These are phyloP conservation scores for Persicaria maculosa DNA, from an alignment of 148 eudicot species.

Conservation along the genomic window DNA sequence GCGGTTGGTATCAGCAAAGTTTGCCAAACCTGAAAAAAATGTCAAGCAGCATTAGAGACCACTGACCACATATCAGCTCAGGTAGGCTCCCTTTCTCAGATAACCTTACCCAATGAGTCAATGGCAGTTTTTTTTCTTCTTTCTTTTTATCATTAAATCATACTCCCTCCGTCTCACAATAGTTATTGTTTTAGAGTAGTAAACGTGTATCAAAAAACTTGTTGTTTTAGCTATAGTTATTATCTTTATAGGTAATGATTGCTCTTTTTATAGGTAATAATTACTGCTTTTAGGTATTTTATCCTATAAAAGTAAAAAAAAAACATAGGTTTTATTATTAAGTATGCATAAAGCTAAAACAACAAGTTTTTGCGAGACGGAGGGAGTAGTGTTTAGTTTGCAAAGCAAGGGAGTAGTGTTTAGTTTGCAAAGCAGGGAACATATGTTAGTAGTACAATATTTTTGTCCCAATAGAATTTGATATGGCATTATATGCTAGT, in stretches of 20 bases:
- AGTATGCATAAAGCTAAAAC: no score
- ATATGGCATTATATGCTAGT: neutral
- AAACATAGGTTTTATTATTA: no score
- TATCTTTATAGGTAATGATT: no score
- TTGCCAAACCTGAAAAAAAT: constrained; percentile 53
- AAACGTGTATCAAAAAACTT: no score
- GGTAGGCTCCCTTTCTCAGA: no score
- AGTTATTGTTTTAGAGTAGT: no score
- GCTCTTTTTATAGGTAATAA: no score
- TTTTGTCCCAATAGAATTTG: neutral
- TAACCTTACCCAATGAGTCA: neutral
- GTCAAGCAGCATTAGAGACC: constrained; percentile 4
- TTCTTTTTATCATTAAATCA: neutral
- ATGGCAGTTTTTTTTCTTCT: neutral
- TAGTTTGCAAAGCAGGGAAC: neutral
- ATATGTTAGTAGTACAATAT: neutral
- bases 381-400: neutral
- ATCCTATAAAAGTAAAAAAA: no score
- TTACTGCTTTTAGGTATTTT: no score
- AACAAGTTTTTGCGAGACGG: no score
- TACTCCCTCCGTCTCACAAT: neutral
- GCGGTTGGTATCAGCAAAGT: constrained; percentile 62
- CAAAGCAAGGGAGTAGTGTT: neutral
- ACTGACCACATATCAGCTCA: neutral
- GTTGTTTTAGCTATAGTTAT: no score